Conservation (phyloP, 768 basidiomycete genomes). For the Neoboletus brunneissimus region DNA sequence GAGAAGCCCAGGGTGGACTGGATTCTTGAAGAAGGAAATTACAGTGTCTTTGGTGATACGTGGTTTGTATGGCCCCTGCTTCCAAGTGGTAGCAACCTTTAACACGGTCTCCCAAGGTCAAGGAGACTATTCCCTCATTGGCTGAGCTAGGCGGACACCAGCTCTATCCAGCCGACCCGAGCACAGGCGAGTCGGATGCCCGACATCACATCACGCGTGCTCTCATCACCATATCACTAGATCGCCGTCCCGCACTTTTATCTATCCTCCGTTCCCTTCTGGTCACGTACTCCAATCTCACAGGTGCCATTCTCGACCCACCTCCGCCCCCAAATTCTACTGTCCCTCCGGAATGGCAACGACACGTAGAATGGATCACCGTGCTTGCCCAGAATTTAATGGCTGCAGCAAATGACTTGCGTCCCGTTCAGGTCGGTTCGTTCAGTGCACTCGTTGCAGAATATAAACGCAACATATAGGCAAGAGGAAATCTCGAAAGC, state of each 20-base stretch:
- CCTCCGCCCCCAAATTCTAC: slow-evolving; percentile 48
- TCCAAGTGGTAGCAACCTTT: slow-evolving; percentile 13
- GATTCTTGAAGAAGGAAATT: slow-evolving; percentile 83
- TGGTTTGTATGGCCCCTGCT: slow-evolving; percentile 69
- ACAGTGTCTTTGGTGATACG: slow-evolving; percentile 81
- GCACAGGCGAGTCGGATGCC: slow-evolving; percentile 48
- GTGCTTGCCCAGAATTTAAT: slow-evolving; percentile 83
- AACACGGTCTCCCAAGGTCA: slow-evolving; percentile 50
- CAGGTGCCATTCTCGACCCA: slow-evolving; percentile 65
- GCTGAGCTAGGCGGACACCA: slow-evolving; percentile 78
- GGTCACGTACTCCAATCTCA: slow-evolving; percentile 73
- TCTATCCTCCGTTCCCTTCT: slow-evolving; percentile 75
- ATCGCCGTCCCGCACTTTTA: slow-evolving; percentile 72
- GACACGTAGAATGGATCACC: slow-evolving; percentile 77
- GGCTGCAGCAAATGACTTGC: slow-evolving; percentile 84
- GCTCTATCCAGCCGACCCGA: slow-evolving; percentile 73
- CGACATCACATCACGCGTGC: background rate
- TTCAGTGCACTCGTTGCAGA: background rate
- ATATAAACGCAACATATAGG: slow-evolving; percentile 40
- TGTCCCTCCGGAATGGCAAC: slow-evolving; percentile 64
- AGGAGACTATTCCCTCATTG: slow-evolving; percentile 80
- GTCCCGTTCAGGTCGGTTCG: slow-evolving; percentile 73
- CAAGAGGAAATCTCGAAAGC: slow-evolving; percentile 73
- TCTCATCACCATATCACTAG: slow-evolving; percentile 38
- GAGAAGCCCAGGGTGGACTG: slow-evolving; percentile 89